Percentiles rank a stretch among this genome's conserved stretches.
phyloP scores from a whole-genome alignment of 305 asterid genomes.

The Rubia tinctorum region DNA sequence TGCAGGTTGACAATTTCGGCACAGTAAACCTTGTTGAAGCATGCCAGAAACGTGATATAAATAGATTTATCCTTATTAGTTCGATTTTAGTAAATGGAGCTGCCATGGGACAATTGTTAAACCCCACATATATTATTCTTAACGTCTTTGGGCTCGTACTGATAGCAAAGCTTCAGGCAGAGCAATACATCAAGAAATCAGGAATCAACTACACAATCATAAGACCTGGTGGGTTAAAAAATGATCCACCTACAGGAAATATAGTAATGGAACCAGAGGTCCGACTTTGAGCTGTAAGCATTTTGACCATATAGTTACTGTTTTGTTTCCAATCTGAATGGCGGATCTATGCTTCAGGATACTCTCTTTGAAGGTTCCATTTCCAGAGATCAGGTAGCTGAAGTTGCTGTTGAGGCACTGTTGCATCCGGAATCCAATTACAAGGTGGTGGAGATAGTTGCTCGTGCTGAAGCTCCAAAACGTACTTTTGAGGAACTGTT shows the following conservation, averaged over 20 bases:
- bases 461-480: slow-evolving; percentile 70
- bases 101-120: slow-evolving; percentile 89
- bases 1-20: slow-evolving; percentile 93
- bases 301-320: background rate
- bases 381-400: slow-evolving; percentile 92
- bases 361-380: slow-evolving; percentile 81
- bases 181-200: slow-evolving; percentile 73
- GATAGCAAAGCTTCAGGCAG: slow-evolving; percentile 97
- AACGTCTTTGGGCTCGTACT: slow-evolving; percentile 80
- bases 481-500: slow-evolving; percentile 75
- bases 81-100: slow-evolving; percentile 95
- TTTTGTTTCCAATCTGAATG: background rate
- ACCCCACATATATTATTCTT: slow-evolving; percentile 89
- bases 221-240: slow-evolving; percentile 90
- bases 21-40: slow-evolving; percentile 96
- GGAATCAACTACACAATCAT: slow-evolving; percentile 93
- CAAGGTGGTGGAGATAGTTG: slow-evolving; percentile 89
- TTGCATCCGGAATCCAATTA: slow-evolving; percentile 59
- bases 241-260: slow-evolving; percentile 82
- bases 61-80: slow-evolving; percentile 80
- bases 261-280: slow-evolving; percentile 96
- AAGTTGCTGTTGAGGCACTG: slow-evolving; percentile 90
- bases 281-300: slow-evolving; percentile 16
- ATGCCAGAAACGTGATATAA: slow-evolving; percentile 70
- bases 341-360: slow-evolving; percentile 41